A percentile compares a stretch with the other conserved stretches of the same genome.
Evolutionary conservation across 2,329 filamentous ascomycete genomes (phyloP).

Genomic region (Penicillium sp.): DNA sequence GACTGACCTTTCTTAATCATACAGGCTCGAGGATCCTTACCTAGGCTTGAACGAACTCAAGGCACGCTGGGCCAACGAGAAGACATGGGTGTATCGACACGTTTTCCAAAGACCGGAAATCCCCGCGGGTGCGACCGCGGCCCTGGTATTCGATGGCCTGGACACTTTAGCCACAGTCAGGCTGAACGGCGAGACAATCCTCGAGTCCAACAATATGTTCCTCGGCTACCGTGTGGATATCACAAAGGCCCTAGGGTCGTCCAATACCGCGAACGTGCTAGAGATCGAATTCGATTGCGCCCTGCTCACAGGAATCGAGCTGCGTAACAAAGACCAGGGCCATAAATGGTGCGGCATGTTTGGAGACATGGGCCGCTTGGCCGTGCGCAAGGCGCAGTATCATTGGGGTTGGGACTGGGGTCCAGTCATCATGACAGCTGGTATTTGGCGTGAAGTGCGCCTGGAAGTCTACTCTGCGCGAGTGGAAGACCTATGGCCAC

Average conservation of each 20-base stretch:
- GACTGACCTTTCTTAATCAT: background rate
- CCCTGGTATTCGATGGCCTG: background rate
- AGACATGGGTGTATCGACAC: background rate
- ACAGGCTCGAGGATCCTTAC: background rate
- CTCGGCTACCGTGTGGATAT: background rate
- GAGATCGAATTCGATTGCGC: background rate
- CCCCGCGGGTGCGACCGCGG: background rate
- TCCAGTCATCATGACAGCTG: background rate
- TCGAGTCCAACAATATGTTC: background rate
- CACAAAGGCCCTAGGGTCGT: background rate
- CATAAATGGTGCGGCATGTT: background rate
- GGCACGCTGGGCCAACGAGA: background rate
- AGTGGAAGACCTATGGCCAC: background rate
- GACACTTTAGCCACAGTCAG: background rate
- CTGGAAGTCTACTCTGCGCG: background rate
- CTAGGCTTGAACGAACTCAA: background rate
- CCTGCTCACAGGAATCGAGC: background rate
- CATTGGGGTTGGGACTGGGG: background rate
- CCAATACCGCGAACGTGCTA: background rate
- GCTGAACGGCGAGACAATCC: background rate
- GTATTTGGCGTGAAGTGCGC: background rate
- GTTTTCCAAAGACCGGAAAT: background rate
- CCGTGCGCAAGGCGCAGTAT: background rate
- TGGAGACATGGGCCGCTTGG: background rate
- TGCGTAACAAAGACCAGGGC: background rate